Percentiles rank a stretch among this genome's conserved stretches.
Conservation (phyloP, 2,329 filamentous ascomycete species). For the Exophiala phaeomuriformis region DNA sequence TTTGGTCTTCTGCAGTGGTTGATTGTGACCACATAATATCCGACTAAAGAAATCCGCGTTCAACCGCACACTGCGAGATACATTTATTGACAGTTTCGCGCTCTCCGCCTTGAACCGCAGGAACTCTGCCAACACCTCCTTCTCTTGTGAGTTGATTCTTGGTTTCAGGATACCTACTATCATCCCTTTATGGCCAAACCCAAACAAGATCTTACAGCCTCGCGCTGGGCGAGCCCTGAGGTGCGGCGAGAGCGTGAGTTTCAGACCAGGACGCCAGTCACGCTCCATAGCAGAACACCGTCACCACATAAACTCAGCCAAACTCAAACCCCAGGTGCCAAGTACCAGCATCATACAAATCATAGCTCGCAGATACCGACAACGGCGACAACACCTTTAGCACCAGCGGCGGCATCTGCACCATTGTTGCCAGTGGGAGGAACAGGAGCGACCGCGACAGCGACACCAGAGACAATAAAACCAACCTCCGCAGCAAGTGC, state of each 20-base stretch:
- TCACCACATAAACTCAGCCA: conserved; percentile 7
- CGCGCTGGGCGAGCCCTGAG: conserved; percentile 21
- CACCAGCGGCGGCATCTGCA: not conserved
- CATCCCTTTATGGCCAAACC: not conserved
- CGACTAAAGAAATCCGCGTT: not conserved
- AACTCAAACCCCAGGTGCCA: not conserved
- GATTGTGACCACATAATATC: not conserved
- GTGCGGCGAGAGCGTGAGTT: conserved; percentile 15
- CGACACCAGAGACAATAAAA: not conserved
- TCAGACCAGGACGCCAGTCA: conserved; percentile 5
- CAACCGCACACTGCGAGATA: not conserved
- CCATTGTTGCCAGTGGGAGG: not conserved
- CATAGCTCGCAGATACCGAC: not conserved
- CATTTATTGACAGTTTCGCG: not conserved
- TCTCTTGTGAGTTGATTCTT: not conserved
- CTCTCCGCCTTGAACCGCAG: not conserved
- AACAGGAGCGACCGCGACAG: not conserved
- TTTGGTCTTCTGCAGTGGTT: not conserved
- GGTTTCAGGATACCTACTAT: not conserved
- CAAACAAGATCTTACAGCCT: conserved; percentile 16
- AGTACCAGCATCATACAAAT: not conserved
- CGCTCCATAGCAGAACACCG: conserved; percentile 5
- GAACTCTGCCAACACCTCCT: not conserved
- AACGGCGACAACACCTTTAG: not conserved
- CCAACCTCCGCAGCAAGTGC: not conserved